Conservation (phyloP, 441 rosid species). For the Theobroma grandiflorum region DNA sequence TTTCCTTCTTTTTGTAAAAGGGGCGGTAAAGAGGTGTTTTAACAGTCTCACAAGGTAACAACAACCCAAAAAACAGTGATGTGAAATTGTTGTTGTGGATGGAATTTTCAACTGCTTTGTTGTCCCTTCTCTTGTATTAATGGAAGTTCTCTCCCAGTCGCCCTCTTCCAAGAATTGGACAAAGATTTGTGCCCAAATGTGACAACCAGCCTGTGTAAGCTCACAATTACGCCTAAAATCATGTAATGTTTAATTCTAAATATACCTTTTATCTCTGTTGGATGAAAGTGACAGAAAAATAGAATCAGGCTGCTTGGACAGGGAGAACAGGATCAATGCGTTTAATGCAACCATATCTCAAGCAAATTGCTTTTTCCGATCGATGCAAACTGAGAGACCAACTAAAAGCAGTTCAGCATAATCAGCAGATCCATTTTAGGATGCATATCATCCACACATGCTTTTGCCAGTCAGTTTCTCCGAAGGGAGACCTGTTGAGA, state of each 20-base stretch:
- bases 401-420: neutral
- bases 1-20: neutral
- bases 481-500: neutral
- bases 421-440: neutral
- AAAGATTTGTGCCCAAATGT: neutral
- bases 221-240: neutral
- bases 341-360: neutral
- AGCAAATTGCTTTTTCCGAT: neutral
- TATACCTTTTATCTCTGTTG: too few relatives aligned
- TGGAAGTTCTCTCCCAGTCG: neutral
- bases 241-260: too few relatives aligned
- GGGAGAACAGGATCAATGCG: too few relatives aligned
- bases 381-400: neutral
- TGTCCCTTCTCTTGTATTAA: neutral
- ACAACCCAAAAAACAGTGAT: neutral
- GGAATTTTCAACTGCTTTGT: neutral
- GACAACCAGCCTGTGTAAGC: neutral
- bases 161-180: neutral
- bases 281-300: too few relatives aligned
- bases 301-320: too few relatives aligned
- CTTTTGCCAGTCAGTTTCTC: neutral
- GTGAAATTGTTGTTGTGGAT: neutral
- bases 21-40: neutral
- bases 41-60: neutral
- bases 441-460: neutral